A percentile compares a stretch with the other conserved stretches of the same genome.
Evolutionary conservation across 177 flowering plant species (phyloP).

Genomic region (Vitis hybrid): DNA sequence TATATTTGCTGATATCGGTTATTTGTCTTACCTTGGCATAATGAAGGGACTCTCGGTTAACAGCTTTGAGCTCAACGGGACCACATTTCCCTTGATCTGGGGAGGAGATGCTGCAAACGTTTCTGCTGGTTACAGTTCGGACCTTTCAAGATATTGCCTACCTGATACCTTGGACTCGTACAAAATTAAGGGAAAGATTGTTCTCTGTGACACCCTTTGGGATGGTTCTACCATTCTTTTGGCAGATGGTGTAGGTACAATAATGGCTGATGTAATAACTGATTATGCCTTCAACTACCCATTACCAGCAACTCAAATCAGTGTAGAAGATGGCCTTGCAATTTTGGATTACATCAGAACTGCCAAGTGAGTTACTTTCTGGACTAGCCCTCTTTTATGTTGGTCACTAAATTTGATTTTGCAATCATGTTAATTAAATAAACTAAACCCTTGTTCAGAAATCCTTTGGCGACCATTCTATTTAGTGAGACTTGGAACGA

Average conservation of each 20-base stretch:
- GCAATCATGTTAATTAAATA: neutral
- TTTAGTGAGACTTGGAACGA: slow-evolving; percentile 19
- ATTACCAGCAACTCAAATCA: slow-evolving; percentile 23
- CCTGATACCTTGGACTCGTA: slow-evolving; percentile 12
- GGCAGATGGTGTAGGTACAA: slow-evolving; percentile 25
- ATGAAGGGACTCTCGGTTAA: slow-evolving; percentile 39
- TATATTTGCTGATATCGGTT: too few relatives aligned
- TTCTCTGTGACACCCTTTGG: slow-evolving; percentile 25
- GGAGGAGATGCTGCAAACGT: slow-evolving; percentile 39
- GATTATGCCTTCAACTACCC: slow-evolving; percentile 23
- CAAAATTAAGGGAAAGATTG: slow-evolving; percentile 29
- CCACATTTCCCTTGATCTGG: slow-evolving; percentile 30
- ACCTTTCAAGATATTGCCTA: slow-evolving; percentile 23
- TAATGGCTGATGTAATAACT: slow-evolving; percentile 11
- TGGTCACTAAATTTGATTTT: neutral
- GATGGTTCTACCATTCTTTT: slow-evolving; percentile 27
- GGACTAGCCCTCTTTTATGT: neutral
- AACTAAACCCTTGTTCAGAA: slow-evolving; percentile 16
- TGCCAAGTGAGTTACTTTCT: slow-evolving; percentile 13
- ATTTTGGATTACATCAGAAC: slow-evolving; percentile 31
- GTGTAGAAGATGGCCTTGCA: neutral
- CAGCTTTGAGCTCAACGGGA: slow-evolving; percentile 32
- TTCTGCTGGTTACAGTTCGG: slow-evolving; percentile 15
- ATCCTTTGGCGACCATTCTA: slow-evolving; percentile 42
- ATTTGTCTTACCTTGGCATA: too few relatives aligned